Evolutionary conservation across 164 flowering plant species (phyloP).

Genomic region (Warburgia ugandensis): DNA sequence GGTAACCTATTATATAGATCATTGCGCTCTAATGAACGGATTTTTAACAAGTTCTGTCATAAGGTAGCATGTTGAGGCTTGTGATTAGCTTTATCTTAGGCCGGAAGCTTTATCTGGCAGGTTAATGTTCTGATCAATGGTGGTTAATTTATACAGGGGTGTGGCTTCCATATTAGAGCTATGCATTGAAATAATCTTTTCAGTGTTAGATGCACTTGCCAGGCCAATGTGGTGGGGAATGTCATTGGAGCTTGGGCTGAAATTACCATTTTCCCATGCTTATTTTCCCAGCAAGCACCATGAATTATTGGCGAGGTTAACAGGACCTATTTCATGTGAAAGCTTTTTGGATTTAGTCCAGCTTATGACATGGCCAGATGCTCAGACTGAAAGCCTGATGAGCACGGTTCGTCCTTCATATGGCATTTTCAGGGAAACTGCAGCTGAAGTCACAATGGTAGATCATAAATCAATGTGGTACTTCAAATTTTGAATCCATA

Average conservation of each 20-base stretch:
- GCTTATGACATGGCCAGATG: slow-evolving; percentile 8
- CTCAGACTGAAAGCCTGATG: slow-evolving; percentile 11
- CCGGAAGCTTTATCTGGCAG: too few species aligned
- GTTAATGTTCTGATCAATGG: slow-evolving; percentile 1
- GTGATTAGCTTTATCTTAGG: too few species aligned
- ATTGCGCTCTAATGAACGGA: too few species aligned
- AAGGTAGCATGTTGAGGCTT: too few species aligned
- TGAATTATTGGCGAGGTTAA: slow-evolving; percentile 25
- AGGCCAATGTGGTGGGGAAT: slow-evolving; percentile 69
- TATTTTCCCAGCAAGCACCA: slow-evolving; percentile 43
- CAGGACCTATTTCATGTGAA: slow-evolving; percentile 45
- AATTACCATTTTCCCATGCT: slow-evolving; percentile 57
- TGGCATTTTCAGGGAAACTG: slow-evolving; percentile 14
- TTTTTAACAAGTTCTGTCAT: too few species aligned
- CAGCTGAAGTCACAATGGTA: slow-evolving; percentile 15
- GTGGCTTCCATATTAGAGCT: slow-evolving; percentile 43
- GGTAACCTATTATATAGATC: too few species aligned
- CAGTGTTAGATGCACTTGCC: slow-evolving; percentile 42
- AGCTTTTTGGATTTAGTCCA: slow-evolving; percentile 36
- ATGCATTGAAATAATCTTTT: slow-evolving; percentile 31
- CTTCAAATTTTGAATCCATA: slow-evolving; percentile 7
- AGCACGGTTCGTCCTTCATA: neutral
- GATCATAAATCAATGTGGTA: slow-evolving; percentile 65
- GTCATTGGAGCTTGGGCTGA: slow-evolving; percentile 42
- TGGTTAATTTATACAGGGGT: slow-evolving; percentile 43